Conservation (phyloP, 257 asterid genomes). For the Nicotiana tomentosiformis region DNA sequence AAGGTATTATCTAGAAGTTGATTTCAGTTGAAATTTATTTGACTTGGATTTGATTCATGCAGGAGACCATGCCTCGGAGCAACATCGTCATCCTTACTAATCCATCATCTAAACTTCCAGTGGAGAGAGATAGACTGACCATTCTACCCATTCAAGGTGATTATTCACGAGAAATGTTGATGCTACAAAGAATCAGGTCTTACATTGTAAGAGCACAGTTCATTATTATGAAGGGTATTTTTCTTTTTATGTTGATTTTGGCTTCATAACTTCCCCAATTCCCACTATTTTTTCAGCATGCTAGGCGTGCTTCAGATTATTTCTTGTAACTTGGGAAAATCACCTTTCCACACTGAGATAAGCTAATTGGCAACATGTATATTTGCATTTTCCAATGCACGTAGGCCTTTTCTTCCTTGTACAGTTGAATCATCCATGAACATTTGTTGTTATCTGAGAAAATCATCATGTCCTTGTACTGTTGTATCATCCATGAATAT, state of each 20-base stretch:
- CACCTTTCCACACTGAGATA: background rate
- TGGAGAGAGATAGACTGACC: conserved; percentile 55
- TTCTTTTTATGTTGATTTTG: conserved; percentile 20
- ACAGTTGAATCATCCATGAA: background rate
- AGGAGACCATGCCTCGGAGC: conserved; percentile 79
- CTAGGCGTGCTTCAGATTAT: background rate
- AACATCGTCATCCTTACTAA: conserved; percentile 68
- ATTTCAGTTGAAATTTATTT: background rate
- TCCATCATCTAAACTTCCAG: conserved; percentile 60
- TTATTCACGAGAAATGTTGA: conserved; percentile 98
- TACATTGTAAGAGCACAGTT: conserved; percentile 88
- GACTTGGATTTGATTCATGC: conserved; percentile 20
- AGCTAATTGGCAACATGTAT: background rate
- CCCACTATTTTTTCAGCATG: background rate
- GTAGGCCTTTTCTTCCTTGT: background rate
- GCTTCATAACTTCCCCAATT: background rate
- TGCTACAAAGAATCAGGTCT: conserved; percentile 99
- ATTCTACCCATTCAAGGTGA: conserved; percentile 90
- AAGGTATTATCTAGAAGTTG: background rate
- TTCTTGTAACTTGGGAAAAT: background rate
- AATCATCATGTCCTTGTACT: background rate
- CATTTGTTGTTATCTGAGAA: background rate
- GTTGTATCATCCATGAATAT: background rate
- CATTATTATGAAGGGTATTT: conserved; percentile 29
- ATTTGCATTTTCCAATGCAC: background rate